Evolutionary conservation across 1,284 basidiomycete genomes (phyloP), one percentile per base, ranked within the genome.

Genomic region (Sphaerobolus stellatus): DNA sequence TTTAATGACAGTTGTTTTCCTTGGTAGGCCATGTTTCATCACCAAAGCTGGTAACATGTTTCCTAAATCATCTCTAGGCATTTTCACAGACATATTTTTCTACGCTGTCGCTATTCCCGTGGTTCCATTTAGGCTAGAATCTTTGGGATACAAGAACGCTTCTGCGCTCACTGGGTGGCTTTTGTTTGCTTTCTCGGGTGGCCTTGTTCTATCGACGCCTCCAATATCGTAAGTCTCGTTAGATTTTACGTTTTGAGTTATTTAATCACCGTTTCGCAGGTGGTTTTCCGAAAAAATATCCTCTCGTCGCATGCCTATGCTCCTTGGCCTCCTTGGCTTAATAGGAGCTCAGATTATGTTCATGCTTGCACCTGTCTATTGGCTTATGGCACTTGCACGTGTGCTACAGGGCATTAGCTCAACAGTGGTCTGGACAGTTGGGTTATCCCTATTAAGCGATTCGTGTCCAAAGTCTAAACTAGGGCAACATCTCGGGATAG

Each of bases 101-200:
- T 90, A 89, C 61, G 84, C 86, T 2, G 75, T 86, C 45, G 80
- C 88, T 47, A 82, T 88, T 25, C 89, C 90, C 2, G 83, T 92
- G 43, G 74, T 92, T 55, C 90, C 90, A 0, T 92, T 89, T 64
- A 83, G 83, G 43, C 75, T 90, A 5, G 77, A 87, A 61, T 62
- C 59, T 9, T 73, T 88, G 31, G 73, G 77, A 0, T 84, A 84
- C 59, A 62, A 61, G 1, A 62, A 71, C 9, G 75, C 86, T 8
- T 86, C 85, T 18, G 74, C 75, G 3, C 74, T 81, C n/a, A 77
- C 81, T 0, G 85, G 86, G 30, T 90, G 84, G 82, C 72, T 90
- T 2, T 70, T 89, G 7, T 86, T 84, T 60, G 80, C 81, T 51
- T 84, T 72, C 69, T 73, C 72, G 2, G 70, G 62, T n/a, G 69